Evolutionary conservation across 768 basidiomycete species (phyloP), one percentile per base, ranked within the genome.

Genomic region (Tremella fuciformis): DNA sequence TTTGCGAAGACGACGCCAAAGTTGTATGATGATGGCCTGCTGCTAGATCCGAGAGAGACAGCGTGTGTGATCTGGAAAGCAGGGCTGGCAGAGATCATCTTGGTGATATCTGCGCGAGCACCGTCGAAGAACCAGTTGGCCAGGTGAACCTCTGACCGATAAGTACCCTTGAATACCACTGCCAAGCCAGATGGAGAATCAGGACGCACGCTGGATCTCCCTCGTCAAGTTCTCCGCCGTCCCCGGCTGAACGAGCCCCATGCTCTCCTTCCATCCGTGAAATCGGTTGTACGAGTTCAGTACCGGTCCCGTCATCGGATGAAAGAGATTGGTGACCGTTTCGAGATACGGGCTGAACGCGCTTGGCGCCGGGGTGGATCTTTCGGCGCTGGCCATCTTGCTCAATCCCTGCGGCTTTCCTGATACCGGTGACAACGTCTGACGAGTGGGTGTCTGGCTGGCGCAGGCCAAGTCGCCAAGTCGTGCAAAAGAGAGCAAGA

Each of bases 61-160:
- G 91, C 89, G 78, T 99, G 96, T 60, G 92, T 93, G 69, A 97
- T 88, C 81, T 98, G 94, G 84, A 98, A 98, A 51, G 89, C 85
- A n/a, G 96, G 96, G 77, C 85, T 89, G 77, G 88, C 83, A 25
- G 91, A 94, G 67, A 98, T 82, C 67, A 84, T 87, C 80, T 98
- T 99, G 49, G 89, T 88, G 68, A 98, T 81, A 81, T 99, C 96
- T 29, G 94, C 96, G 67, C 93, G 83, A 24, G 88, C 96, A 65
- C 96, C 96, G 81, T 99, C 96, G 77, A 98, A 98, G 73, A 91
- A 85, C 80, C 88, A 94, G 81, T 94, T 96, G 46, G 87, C 88
- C 50, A 97, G 79, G 71, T 91, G 91, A 13, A 91, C 94, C 54
- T 84, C 93, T 97, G 77, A 18, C 25, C 41, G 37, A 64, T 38